Base-by-base conservation (phyloP, 1,139 yeast genomes). In the Kodamaea sp. region DNA sequence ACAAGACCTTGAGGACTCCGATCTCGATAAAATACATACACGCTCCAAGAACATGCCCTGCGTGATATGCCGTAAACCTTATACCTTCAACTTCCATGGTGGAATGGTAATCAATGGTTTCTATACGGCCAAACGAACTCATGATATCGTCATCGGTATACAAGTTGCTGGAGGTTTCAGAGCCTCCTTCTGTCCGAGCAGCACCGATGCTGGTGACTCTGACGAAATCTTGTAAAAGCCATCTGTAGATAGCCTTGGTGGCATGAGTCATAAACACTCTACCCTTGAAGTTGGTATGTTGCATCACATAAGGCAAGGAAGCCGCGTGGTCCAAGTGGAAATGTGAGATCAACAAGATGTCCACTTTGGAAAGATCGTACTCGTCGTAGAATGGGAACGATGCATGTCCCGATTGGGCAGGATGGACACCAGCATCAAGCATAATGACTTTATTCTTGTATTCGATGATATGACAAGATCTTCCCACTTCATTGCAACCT, bases 201-300 rank as follows among this genome's bases (percentile, higher is more conserved):
- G 50, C 42, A 1, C 85, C 80, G 39, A 84, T 80, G 16, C 84
- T 77, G 0, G 96, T 88, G 22, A 92, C 97, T 51, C 94, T 75
- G 15, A 92, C 97, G 53, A 90, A 94, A 69, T 92, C 99, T 42
- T 90, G 83, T 39, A 92, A 63, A 35, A 92, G 72, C 98, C 98
- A 92, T 43, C 96, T 75, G 56, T 90, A 92, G 41, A 92, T 92
- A 22, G 98, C 98, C 63, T 94, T 94, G 1, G 98, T 92, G 7
- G 99, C 98, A 58, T 92, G 97, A 16, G 98, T 92, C 99, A 92
- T 92, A 57, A 90, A 92, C 6, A 94, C 98, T 35, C 96, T 75
- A 2, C 99, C 99, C 50, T 78, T 81, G 68, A 92, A 92, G 48
- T 78, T 86, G 1, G 98, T 92, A 52, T 89, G 95, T 53, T 89